Evolutionary conservation across 2,329 filamentous ascomycete species (phyloP), one percentile per base, ranked within the genome.

Genomic region (Penicillium sp.): DNA sequence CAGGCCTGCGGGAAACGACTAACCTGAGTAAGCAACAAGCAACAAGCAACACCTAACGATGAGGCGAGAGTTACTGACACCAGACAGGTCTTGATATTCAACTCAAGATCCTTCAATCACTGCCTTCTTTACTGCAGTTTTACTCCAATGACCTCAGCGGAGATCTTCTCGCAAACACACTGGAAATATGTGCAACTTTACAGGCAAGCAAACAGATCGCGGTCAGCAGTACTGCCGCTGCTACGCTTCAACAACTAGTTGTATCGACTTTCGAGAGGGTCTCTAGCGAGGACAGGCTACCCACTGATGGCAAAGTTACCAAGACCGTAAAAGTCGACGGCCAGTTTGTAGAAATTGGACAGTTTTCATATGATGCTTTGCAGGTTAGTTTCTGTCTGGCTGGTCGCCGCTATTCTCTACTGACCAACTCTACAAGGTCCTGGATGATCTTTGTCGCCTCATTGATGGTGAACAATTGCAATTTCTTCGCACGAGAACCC

Each of bases 211-310:
- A 97, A 77, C 96, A 93, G 77, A 87, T 88, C 26, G 92, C 96
- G 51, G 92, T 99, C 65, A 96, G 93, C 71, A 96, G 96, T 67
- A 98, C 96, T 1, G 95, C 95, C 10, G 91, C 93, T 26, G 95
- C 95, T n/a, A 98, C 95, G 2, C 79, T 99, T 53, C 93, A 97
- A 75, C 95, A 98, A 74, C 84, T 99, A 14, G 88, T 98, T 8
- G 91, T 95, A 31, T 89, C 90, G 0, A 90, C 96, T 0, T 98
- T 97, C 74, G 95, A 98, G 72, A 95, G 96, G 72, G 91, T 97
- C 2, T 84, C 87, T 0, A 79, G 80, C 6, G 92, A 97, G 78
- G 92, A 97, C 71, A 87, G 65, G 54, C 60, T 65, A 21, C 57
- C 61, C 3, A 82, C 87, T 59, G 79, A 83, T 9, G 56, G 60